Evolutionary conservation across 1,284 basidiomycete species (phyloP).

Genomic region (Leccinum pallidistipes): DNA sequence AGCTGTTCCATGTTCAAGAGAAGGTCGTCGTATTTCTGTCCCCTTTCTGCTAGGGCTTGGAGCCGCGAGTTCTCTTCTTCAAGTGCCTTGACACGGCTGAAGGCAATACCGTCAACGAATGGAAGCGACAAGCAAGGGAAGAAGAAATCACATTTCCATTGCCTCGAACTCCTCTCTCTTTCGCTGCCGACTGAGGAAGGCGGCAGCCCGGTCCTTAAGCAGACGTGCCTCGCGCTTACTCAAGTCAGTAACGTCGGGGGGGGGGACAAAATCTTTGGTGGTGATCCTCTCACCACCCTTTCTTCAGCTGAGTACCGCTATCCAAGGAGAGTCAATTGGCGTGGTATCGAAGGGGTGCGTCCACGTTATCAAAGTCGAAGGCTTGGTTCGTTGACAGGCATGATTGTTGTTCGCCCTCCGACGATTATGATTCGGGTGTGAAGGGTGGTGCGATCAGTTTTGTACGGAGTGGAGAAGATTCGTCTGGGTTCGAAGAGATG

Average conservation of each 20-base stretch:
- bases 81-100: constrained; percentile 49
- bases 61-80: constrained; percentile 78
- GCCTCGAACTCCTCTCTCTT: constrained; percentile 91
- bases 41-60: constrained; percentile 49
- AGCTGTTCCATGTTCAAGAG: constrained; percentile 64
- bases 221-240: constrained; percentile 88
- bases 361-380: constrained; percentile 53
- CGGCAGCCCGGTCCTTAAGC: constrained; percentile 89
- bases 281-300: constrained; percentile 64
- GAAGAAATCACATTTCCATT: constrained; percentile 72
- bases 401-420: constrained; percentile 47
- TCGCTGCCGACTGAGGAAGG: constrained; percentile 86
- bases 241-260: constrained; percentile 82
- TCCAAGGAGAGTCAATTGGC: constrained; percentile 31
- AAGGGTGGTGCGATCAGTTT: constrained; percentile 51
- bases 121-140: constrained; percentile 22
- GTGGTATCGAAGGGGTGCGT: constrained; percentile 31
- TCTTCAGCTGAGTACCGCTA: constrained; percentile 43
- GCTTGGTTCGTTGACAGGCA: constrained; percentile 70
- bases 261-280: constrained; percentile 79
- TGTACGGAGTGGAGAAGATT: constrained; percentile 48
- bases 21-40: constrained; percentile 40
- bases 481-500: constrained; percentile 42
- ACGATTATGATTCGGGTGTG: constrained; percentile 43
- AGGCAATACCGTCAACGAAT: constrained; percentile 20